Base-by-base conservation (phyloP, 2,329 filamentous ascomycete species). In the Immersiporthe knoxdaviesiana region DNA sequence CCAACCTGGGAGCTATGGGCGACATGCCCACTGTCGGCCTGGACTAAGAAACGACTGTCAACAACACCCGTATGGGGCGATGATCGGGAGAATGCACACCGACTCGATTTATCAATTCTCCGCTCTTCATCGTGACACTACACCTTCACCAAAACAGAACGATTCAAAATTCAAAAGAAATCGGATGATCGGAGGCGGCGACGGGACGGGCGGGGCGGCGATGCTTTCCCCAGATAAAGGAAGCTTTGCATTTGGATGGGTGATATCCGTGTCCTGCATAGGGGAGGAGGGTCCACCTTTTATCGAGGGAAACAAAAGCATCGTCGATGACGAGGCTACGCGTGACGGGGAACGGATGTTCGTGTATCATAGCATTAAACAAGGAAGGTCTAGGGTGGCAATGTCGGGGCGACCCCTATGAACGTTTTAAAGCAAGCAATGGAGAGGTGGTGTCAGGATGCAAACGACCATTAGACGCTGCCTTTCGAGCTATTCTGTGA, bases 11-110 rank as follows among this genome's bases (percentile, higher is more conserved):
- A 71, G 83, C 84, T 69, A 77, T 84, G 68, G 77, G 79, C 71
- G 83, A 84, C 69, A 81, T 86, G 66, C 84, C 84, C 71, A 83
- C 78, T 73, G 84, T 85, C 67, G 84, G 85, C 72, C 82, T 88
- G 70, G 86, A 88, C 78, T 88, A 87, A 77, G 75, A 12, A 16
- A 68, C 32, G 24, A 37, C 35, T 24, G 4, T n/a, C 21, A 60
- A 39, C 7, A 6, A 50, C 30, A 58, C 37, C 14, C n/a, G 35
- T 54, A 62, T n/a, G 21, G 44, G 52, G 59, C 39, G 50, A 65
- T 37, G 63, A 39, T 32, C 58, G 37, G 37, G 27, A 30, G 58
- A 32, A 63, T 47, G 58, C 54, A 37, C 39, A 41, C 41, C 64
- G 21, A 41, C 44, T 18, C 30, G 30, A 30, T 37, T 27, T 65